Evolutionary conservation across 1,284 basidiomycete species (phyloP), one percentile per base, ranked within the genome.

Genomic region (Trametes polyzona): DNA sequence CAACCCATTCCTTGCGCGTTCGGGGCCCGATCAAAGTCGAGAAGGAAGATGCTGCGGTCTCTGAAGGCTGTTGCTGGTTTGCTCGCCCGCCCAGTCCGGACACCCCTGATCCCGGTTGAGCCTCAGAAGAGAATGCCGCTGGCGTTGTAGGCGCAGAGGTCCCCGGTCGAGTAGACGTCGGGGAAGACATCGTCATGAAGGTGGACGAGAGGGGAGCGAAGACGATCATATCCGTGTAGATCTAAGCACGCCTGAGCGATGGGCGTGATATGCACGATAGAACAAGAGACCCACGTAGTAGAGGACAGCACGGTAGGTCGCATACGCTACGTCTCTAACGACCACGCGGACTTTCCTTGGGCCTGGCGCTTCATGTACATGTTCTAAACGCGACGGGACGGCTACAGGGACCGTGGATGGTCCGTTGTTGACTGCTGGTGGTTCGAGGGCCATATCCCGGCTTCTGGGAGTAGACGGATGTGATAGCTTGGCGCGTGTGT

Each of bases 181-280:
- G 68, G 0, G 74, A 66, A 19, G 73, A 66, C 43, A 66, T 66
- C 11, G 72, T 54, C 12, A 71, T 67, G 67, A 88, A 89, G 19
- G 83, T 80, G 1, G 88, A 95, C 0, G 91, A 86, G 7, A 95
- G 76, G 0, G 93, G 93, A 0, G 93, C 91, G 68, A 96, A 95
- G 36, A 87, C 80, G 59, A 95, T 88, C 5, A 78, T 83, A 67
- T 95, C 91, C 16, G 93, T 95, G 70, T 95, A 95, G 33, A 95
- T 77, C 90, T 93, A 63, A 27, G 24, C 27, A 43, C 1, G 6
- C 0, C 3, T 42, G 19, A n/a, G 24, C 10, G 40, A 33, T 24
- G 16, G 39, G 14, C 23, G 17, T 30, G 23, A 21, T 21, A 12
- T 11, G 27, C 14, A 10, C 9, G 7, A 43, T 21, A 4, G 48